Base-by-base conservation (phyloP, 495 filamentous ascomycete species). In the Sphaerosporella brunnea region DNA sequence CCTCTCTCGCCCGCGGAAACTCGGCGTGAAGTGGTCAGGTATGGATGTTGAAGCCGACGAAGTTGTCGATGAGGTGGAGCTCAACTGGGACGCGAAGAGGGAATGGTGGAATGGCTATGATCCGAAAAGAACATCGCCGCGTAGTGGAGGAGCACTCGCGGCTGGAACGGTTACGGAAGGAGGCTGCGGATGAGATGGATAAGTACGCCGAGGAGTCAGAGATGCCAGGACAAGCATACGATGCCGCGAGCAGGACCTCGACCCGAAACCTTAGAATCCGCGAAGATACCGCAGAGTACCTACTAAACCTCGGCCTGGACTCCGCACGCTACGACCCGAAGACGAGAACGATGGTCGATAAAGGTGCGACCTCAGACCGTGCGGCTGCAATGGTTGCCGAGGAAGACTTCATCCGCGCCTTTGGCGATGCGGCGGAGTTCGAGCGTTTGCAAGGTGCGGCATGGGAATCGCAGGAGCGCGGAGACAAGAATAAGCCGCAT, bases 241-340 rank as follows among this genome's bases (percentile, higher is more conserved):
- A 61, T 32, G 47, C 57, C 0, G 57, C 57, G 3, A 49, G 45
- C 21, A 24, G 58, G 5, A 61, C 60, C 36, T 74, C 80, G n/a
- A 93, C 88, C 2, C 73, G 84, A 51, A 88, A 95, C 55, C 71
- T 97, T 51, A 74, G 90, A 44, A 75, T 97, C 50, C 76, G 90
- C 57, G 90, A 97, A 66, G 90, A 97, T 63, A 95, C 90, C 3
- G 90, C 90, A 15, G 95, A 96, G 61, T 97, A 97, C 61, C 67
- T 97, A 4, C 68, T 95, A 0, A 95, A 95, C 57, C 72, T 97
- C 2, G 90, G 96, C 55, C 73, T 92, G 2, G 90, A 97, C 54
- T 94, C 88, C 0, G 90, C 90, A 11, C 93, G 94, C 60, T 97
- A 97, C 63, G 92, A 97, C 57, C 90, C 90, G 0, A 97, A 97